Percentiles rank a stretch among this genome's conserved stretches.
phyloP scores from a whole-genome alignment of 148 eudicot genomes.

The Bassia scoparia region DNA sequence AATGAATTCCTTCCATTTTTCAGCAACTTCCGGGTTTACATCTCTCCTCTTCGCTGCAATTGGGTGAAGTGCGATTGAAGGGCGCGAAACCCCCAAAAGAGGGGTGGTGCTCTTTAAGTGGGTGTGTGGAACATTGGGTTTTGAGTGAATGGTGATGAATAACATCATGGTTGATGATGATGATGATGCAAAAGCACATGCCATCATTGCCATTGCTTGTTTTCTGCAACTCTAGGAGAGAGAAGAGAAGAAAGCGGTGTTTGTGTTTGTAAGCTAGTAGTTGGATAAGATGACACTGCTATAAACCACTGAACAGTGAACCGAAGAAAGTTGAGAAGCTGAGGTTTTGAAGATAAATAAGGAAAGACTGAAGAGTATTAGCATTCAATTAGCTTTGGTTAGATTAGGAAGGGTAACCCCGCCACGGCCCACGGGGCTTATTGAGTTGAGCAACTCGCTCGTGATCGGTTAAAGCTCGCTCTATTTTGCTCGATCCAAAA shows the following conservation, averaged over 20 bases:
- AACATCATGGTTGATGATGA: slow-evolving; percentile 31
- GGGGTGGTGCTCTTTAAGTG: slow-evolving; percentile 31
- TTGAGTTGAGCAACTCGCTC: too few relatives aligned
- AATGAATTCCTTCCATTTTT: slow-evolving; percentile 4
- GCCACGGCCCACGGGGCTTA: too few relatives aligned
- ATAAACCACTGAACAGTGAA: too few relatives aligned
- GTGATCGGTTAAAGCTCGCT: too few relatives aligned
- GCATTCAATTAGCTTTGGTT: too few relatives aligned
- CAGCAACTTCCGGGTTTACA: not conserved
- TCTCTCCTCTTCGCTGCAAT: too few relatives aligned
- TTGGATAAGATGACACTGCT: slow-evolving; percentile 21
- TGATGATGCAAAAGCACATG: slow-evolving; percentile 40
- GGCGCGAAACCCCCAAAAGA: slow-evolving; percentile 40
- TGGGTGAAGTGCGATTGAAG: slow-evolving; percentile 23
- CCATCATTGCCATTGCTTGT: slow-evolving; percentile 48
- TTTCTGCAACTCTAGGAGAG: not conserved
- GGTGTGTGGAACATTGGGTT: slow-evolving; percentile 28
- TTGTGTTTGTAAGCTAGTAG: not conserved
- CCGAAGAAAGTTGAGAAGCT: too few relatives aligned
- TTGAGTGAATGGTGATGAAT: slow-evolving; percentile 31
- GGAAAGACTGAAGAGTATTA: too few relatives aligned
- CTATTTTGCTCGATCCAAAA: too few relatives aligned
- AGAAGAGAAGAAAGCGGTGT: not conserved
- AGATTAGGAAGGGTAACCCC: too few relatives aligned
- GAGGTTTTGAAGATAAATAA: not conserved